Evolutionary conservation across 2,329 filamentous ascomycete genomes (phyloP), one percentile per base, ranked within the genome.

Genomic region (Didymella pomorum): DNA sequence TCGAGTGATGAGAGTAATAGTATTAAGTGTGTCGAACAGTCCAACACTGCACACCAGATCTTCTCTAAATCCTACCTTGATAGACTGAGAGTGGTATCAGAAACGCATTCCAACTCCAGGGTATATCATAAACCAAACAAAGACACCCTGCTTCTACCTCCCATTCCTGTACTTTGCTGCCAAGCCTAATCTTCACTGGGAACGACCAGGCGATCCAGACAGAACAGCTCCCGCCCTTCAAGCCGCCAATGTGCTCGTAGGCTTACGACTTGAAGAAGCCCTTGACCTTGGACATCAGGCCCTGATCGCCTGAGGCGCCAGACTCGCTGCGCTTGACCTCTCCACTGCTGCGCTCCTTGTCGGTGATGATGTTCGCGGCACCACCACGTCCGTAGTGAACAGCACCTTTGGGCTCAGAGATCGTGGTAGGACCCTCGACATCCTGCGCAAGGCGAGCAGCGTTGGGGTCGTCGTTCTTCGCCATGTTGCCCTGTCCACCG

Each of bases 401-500:
- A 26, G 83, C 83, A 41, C 83, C 84, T 70, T 86, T 86, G 42
- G 81, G 76, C 56, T 86, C 84, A 62, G 86, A 72, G 45, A 58
- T 43, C 58, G 70, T 67, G 2, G 64, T 65, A 10, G 70, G 67
- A 6, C 87, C 86, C 59, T 89, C 87, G 60, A 97, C 91, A 70
- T 97, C 93, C 78, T 98, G 94, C 41, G 88, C 88, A 53, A 87
- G 83, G 63, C 93, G 89, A 33, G 93, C 92, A 73, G 91, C 73
- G 62, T 85, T 83, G 9, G 86, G 84, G 62, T 80, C 87, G 68
- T 95, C 89, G 62, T 86, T 87, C 73, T 89, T 88, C 46, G 90
- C 87, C 89, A 97, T 96, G 81, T 96, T 97, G 60, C 93, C 93
- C 4, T 86, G 88, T 61, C 93, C 93, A 55, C 93, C 93, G 50